Percentiles rank a stretch among this genome's conserved stretches.
Conservation (phyloP, 805 yeast species). For the Candida nonsorbophila region DNA sequence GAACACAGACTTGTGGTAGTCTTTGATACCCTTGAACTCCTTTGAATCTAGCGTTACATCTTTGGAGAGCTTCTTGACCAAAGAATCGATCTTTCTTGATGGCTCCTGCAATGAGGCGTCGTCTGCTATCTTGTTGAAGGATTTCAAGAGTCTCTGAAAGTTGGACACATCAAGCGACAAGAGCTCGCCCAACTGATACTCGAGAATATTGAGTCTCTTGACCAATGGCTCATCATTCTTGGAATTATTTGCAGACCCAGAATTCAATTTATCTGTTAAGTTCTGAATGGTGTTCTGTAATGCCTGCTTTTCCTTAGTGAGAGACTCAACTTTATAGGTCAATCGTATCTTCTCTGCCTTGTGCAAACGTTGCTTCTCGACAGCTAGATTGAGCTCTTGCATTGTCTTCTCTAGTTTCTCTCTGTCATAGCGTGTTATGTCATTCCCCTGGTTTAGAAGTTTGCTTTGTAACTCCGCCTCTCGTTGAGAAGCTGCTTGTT, state of each 20-base stretch:
- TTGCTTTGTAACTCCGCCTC: conserved; percentile 18
- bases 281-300: conserved; percentile 31
- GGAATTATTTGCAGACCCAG: conserved; percentile 9
- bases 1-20: conserved; percentile 41
- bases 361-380: conserved; percentile 38
- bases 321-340: conserved; percentile 34
- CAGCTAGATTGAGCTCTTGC: conserved; percentile 33
- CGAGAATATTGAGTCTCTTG: conserved; percentile 22
- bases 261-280: conserved; percentile 31
- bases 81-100: conserved; percentile 37
- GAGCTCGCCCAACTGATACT: conserved; percentile 39
- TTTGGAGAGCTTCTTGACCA: conserved; percentile 6
- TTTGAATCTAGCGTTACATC: conserved; percentile 8
- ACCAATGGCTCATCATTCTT: conserved; percentile 2
- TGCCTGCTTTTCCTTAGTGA: conserved; percentile 30
- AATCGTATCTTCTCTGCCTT: conserved; percentile 41
- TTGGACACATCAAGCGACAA: conserved; percentile 38
- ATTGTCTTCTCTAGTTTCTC: conserved; percentile 22
- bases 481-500: conserved; percentile 17
- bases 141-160: conserved; percentile 44
- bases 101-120: conserved; percentile 58
- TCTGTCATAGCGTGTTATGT: conserved; percentile 7
- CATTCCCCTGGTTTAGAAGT: conserved; percentile 13
- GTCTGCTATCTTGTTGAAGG: conserved; percentile 53
- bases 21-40: conserved; percentile 19